Evolutionary conservation across 164 flowering plant species (phyloP).

Genomic region (Annona cherimola): DNA sequence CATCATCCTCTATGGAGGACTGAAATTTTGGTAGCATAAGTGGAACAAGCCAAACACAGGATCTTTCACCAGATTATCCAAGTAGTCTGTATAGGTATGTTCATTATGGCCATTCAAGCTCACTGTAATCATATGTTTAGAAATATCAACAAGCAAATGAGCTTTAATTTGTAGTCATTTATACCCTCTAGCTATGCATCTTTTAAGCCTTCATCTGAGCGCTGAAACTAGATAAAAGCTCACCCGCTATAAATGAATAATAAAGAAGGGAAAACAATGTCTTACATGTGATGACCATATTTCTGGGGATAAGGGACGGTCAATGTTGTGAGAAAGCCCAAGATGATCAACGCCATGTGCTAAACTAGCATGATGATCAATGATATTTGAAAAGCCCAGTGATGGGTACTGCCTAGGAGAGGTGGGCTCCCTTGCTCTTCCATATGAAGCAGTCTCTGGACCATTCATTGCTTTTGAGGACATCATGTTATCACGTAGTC

Average conservation of each 20-base stretch:
- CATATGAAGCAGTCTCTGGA: conserved; percentile 37
- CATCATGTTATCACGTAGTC: conserved; percentile 57
- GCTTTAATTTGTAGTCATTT: no score
- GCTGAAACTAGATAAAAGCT: not conserved
- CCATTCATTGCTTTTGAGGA: conserved; percentile 25
- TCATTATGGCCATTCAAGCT: no score
- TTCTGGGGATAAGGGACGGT: conserved; percentile 40
- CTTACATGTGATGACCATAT: conserved; percentile 54
- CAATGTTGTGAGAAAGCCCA: conserved; percentile 37
- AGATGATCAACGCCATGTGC: conserved; percentile 42
- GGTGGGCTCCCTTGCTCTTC: conserved; percentile 37
- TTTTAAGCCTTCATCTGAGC: not conserved
- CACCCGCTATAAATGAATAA: not conserved
- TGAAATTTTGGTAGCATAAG: no score
- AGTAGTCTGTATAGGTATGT: no score
- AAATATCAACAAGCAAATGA: no score
- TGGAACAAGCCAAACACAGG: no score
- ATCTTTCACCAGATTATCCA: no score
- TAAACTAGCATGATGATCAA: conserved; percentile 28
- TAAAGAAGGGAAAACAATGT: not conserved
- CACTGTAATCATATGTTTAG: no score
- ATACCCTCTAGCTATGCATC: not conserved
- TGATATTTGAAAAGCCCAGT: conserved; percentile 26
- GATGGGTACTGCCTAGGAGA: conserved; percentile 27
- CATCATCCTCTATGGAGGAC: no score